Conservation (phyloP, 345 rosid species). For the Syzygium grande region DNA sequence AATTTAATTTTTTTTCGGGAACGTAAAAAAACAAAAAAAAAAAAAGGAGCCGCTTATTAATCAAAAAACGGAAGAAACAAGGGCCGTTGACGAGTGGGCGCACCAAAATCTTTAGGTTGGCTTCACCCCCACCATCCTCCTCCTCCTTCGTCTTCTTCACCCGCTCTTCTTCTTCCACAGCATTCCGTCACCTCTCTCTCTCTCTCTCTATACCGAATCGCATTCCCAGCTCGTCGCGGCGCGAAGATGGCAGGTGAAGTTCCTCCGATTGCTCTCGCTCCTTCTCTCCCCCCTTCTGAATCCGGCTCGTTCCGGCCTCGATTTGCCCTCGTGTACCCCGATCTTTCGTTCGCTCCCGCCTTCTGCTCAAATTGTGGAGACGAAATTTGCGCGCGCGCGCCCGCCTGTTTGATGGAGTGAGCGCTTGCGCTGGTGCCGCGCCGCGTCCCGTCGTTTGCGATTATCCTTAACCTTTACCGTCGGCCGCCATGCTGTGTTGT, state of each 20-base stretch:
- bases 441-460: no score
- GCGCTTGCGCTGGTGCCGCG: no score
- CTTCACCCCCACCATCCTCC: neutral
- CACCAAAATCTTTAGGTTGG: neutral
- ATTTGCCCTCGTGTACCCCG: no score
- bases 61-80: neutral
- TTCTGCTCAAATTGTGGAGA: neutral
- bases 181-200: neutral
- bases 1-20: no score
- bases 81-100: neutral
- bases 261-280: neutral
- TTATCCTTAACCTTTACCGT: no score
- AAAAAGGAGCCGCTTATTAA: neutral
- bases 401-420: neutral
- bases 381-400: neutral
- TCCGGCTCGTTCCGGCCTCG: no score
- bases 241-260: neutral
- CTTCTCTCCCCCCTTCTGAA: neutral
- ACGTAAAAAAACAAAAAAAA: no score
- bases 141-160: neutral
- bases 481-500: no score
- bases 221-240: neutral
- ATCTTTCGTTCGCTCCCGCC: no score
- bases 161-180: neutral
- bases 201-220: neutral